A percentile compares a stretch with the other conserved stretches of the same genome.
These are phyloP conservation scores for Suillus alpinus DNA, from an alignment of 768 basidiomycete genomes.

Conservation along the genomic window DNA sequence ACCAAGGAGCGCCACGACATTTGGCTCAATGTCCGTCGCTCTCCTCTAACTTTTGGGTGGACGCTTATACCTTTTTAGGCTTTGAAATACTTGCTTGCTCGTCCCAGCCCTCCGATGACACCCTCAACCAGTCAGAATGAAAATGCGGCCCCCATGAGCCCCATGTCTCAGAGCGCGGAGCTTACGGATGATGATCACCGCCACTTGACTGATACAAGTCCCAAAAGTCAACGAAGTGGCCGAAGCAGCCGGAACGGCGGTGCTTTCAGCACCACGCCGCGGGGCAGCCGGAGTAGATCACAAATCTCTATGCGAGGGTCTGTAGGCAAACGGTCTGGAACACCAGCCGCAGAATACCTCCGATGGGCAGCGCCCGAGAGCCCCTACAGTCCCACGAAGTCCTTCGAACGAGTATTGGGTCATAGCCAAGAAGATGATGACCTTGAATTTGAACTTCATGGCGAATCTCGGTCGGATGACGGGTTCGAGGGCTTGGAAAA, in stretches of 20 bases:
- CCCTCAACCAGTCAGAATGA: constrained; percentile 28
- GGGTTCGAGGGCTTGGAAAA: constrained; percentile 94
- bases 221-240: constrained; percentile 71
- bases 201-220: constrained; percentile 50
- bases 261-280: constrained; percentile 73
- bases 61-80: constrained; percentile 51
- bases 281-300: constrained; percentile 74
- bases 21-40: constrained; percentile 78
- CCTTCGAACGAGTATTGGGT: constrained; percentile 53
- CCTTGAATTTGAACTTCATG: constrained; percentile 82
- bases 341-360: constrained; percentile 89
- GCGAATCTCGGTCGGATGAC: constrained; percentile 66
- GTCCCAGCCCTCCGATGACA: constrained; percentile 45
- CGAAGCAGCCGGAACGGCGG: constrained; percentile 59
- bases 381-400: constrained; percentile 72
- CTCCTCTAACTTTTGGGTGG: constrained; percentile 5
- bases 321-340: constrained; percentile 82
- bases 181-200: constrained; percentile 53
- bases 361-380: constrained; percentile 75
- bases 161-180: constrained; percentile 41
- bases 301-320: constrained; percentile 72
- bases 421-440: constrained; percentile 53
- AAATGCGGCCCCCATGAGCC: constrained; percentile 43
- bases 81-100: constrained; percentile 82
- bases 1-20: constrained; percentile 96